These are phyloP conservation scores for Dactylellina leptospora DNA, from an alignment of 2,329 filamentous ascomycete genomes.

Conservation along the genomic window DNA sequence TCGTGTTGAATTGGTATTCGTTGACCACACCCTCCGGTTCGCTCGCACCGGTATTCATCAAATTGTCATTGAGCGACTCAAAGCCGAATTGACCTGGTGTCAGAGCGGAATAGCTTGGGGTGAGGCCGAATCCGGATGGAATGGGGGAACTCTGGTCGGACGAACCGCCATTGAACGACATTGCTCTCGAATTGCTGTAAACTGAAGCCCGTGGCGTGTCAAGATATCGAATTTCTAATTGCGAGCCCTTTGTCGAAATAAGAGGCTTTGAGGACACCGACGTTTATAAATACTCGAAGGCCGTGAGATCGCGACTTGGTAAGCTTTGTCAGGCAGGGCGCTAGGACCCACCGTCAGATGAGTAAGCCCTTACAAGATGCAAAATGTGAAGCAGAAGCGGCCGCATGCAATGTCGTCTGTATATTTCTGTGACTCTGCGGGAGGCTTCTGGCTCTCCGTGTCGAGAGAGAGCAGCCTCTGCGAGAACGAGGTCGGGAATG, in stretches of 20 bases:
- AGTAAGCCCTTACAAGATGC: constrained; percentile 48
- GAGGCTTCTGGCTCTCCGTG: too few species aligned
- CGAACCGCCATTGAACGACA: constrained; percentile 44
- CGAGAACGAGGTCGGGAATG: too few species aligned
- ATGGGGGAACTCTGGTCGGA: constrained; percentile 49
- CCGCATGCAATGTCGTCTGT: constrained; percentile 16
- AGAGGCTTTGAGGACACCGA: too few species aligned
- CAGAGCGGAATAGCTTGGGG: constrained; percentile 44
- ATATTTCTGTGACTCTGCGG: too few species aligned
- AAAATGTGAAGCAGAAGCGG: constrained; percentile 28
- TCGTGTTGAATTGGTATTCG: constrained; percentile 49
- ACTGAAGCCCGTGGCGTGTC: too few species aligned
- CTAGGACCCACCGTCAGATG: constrained; percentile 36
- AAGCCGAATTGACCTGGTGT: constrained; percentile 49
- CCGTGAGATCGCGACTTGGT: constrained; percentile 29
- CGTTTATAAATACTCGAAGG: too few species aligned
- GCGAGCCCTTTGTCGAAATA: background rate
- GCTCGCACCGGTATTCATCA: constrained; percentile 40
- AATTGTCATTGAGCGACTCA: constrained; percentile 42
- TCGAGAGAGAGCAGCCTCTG: too few species aligned
- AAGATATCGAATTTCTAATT: background rate
- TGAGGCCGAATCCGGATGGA: constrained; percentile 45
- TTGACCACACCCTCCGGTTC: constrained; percentile 47
- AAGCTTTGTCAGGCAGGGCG: constrained; percentile 18
- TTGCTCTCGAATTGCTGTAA: background rate